Evolutionary conservation across 768 basidiomycete species (phyloP), one percentile per base, ranked within the genome.

Genomic region (Phanerochaete sordida): DNA sequence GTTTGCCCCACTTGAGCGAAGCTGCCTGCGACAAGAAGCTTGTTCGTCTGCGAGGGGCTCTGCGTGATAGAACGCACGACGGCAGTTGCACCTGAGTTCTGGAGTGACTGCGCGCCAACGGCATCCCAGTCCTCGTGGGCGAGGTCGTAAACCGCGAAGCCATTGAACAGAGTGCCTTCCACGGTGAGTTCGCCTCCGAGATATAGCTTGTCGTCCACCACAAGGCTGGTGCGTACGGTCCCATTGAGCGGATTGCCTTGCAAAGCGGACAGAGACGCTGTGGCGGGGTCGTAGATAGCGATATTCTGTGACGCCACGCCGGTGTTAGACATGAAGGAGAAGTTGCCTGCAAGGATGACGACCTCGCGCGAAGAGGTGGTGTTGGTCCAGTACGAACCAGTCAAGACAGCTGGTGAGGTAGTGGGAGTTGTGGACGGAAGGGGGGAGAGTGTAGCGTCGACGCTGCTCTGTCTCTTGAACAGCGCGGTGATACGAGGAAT

Each of bases 311-410:
- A 79, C 2, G 69, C 68, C 19, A 72, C 62, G 1, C 78, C 74
- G 7, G 72, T 69, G 7, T 75, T 75, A 1, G 75, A 62, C 6
- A 77, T 60, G 68, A 86, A 86, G 0, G 89, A 83, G 71, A 98
- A 99, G 71, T 95, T 94, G 35, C 96, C 96, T 31, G 95, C 96
- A 50, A 98, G 77, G 62, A 98, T 84, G 45, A 85, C 84, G 21
- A 93, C 73, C 58, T 91, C 84, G 47, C 82, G 79, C 11, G 75
- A 76, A 2, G 84, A 84, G 1, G 87, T 82, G 37, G 78, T 78
- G 69, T 98, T 97, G 7, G 84, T 89, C 92, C 93, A 98, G 77
- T 94, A 98, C 1, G 84, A 82, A 31, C 93, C 96, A 0, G 92
- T 82, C 57, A 97, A 78, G 61, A 98, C 84, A 19, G 92, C 86